Evolutionary conservation across 2,329 filamentous ascomycete species (phyloP).

Genomic region (Leptosphaerulina australis): DNA sequence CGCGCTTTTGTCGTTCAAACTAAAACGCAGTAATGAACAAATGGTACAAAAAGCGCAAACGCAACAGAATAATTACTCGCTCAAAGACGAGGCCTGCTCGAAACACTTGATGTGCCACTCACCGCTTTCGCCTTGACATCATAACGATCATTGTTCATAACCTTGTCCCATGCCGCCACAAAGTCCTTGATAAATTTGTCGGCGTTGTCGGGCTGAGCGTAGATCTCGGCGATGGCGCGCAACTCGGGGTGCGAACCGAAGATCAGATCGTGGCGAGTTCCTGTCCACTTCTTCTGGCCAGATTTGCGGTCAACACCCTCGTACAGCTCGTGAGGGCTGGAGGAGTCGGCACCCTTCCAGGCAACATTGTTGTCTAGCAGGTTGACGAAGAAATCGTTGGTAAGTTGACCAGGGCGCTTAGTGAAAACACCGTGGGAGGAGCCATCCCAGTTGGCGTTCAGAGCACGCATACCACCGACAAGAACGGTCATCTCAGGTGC

Average conservation of each 20-base stretch:
- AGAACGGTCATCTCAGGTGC: constrained; percentile 74
- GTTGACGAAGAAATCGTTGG: constrained; percentile 84
- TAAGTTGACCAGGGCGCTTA: constrained; percentile 68
- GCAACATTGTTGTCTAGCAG: constrained; percentile 69
- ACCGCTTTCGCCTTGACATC: constrained; percentile 54
- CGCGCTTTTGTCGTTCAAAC: constrained; percentile 15
- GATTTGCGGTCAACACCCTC: constrained; percentile 70
- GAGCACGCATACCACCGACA: constrained; percentile 71
- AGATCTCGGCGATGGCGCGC: constrained; percentile 72
- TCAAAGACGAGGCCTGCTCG: constrained; percentile 36
- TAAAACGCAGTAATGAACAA: constrained; percentile 10
- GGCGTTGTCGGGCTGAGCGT: constrained; percentile 64
- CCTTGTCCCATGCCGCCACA: constrained; percentile 73
- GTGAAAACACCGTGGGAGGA: constrained; percentile 73
- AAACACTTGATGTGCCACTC: constrained; percentile 36
- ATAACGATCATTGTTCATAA: constrained; percentile 75
- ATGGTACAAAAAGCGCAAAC: constrained; percentile 18
- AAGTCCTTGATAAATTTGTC: constrained; percentile 75
- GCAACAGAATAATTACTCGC: constrained; percentile 19
- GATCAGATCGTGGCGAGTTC: constrained; percentile 70
- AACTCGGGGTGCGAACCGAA: constrained; percentile 78
- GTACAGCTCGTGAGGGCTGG: constrained; percentile 59
- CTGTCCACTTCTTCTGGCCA: constrained; percentile 71
- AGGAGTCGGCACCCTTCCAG: constrained; percentile 64
- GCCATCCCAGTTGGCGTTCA: constrained; percentile 74